These are phyloP conservation scores for Macadamia integrifolia DNA, from an alignment of 164 flowering plant genomes.

Conservation along the genomic window DNA sequence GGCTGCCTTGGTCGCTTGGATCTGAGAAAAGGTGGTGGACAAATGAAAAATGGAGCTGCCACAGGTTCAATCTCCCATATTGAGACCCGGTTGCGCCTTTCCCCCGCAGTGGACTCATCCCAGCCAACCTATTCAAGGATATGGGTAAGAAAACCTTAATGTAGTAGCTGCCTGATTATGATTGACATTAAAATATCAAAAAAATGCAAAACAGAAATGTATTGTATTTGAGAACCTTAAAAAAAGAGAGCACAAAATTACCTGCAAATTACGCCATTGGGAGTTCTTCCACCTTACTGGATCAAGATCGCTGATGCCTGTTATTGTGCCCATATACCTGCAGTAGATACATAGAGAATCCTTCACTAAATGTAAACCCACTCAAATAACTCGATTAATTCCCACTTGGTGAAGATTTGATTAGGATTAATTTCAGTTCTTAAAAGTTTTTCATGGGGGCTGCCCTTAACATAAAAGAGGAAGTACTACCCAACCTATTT, in stretches of 20 bases:
- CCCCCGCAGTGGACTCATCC: slow-evolving; percentile 97
- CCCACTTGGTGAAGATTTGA: too few relatives aligned
- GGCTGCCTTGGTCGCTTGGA: slow-evolving; percentile 83
- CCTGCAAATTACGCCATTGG: slow-evolving; percentile 26
- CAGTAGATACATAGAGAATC: not conserved
- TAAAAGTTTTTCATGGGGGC: too few relatives aligned
- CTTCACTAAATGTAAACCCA: not conserved
- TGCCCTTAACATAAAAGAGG: not conserved
- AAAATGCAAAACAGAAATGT: not conserved
- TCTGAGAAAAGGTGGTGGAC: slow-evolving; percentile 90
- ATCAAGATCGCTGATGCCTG: slow-evolving; percentile 28
- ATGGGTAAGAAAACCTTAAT: not conserved
- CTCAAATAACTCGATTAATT: not conserved
- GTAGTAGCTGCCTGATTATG: too few relatives aligned
- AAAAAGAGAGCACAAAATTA: slow-evolving; percentile 8
- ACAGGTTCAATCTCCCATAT: slow-evolving; percentile 99
- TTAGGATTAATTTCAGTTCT: too few relatives aligned
- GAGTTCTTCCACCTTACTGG: slow-evolving; percentile 26
- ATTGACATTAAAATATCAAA: too few relatives aligned
- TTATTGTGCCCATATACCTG: slow-evolving; percentile 30
- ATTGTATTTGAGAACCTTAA: not conserved
- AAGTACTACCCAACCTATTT: not conserved
- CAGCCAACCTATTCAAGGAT: slow-evolving; percentile 69
- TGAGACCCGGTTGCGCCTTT: slow-evolving; percentile 83
- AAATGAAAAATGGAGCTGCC: slow-evolving; percentile 93